phyloP scores from a whole-genome alignment of 2,329 filamentous ascomycete genomes.

The Sporothrix protearum region DNA sequence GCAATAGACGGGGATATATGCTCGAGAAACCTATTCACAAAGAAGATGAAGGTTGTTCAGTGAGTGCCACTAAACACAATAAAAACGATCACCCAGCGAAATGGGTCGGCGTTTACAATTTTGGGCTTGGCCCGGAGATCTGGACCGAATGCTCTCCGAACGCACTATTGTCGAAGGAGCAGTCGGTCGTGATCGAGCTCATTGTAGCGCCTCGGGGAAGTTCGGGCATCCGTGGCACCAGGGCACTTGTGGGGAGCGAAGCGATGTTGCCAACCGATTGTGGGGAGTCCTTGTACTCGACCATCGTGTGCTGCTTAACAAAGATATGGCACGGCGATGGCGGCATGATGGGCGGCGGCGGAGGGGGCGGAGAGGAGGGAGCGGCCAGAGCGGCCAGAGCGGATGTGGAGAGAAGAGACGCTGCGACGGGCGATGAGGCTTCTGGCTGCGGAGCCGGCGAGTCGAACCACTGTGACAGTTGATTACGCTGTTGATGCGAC shows the following conservation, averaged over 20 bases:
- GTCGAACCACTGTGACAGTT: constrained; percentile 2
- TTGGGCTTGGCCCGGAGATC: constrained; percentile 11
- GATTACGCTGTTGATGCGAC: neutral
- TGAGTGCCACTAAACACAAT: neutral
- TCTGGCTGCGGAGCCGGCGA: neutral
- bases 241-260: neutral
- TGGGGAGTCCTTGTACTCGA: constrained; percentile 14
- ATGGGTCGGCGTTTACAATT: neutral
- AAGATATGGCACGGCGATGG: constrained; percentile 18
- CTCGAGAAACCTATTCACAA: neutral
- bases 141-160: constrained; percentile 13
- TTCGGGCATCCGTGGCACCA: neutral
- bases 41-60: neutral
- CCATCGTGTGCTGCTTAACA: constrained; percentile 21
- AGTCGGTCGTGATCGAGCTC: neutral
- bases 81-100: neutral
- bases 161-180: neutral
- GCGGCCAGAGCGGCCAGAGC: neutral
- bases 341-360: neutral
- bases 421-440: neutral
- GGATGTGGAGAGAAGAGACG: neutral
- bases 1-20: neutral
- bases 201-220: neutral
- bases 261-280: neutral
- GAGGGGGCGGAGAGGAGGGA: neutral